Percentiles rank a stretch among this genome's conserved stretches.
These are phyloP conservation scores for Aspergillus awamori DNA, from an alignment of 2,329 filamentous ascomycete species.

Conservation along the genomic window DNA sequence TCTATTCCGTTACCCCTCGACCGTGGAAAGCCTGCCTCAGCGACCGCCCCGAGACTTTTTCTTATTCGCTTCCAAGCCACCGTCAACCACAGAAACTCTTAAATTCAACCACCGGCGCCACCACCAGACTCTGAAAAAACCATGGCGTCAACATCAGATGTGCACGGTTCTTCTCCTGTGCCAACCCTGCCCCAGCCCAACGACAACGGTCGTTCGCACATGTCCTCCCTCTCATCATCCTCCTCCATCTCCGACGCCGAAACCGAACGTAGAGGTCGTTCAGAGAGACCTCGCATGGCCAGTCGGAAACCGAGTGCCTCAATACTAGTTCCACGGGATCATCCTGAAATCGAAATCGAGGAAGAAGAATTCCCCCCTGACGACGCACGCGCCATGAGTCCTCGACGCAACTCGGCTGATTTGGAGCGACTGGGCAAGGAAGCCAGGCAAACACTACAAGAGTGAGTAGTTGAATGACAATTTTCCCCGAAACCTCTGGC, in stretches of 20 bases:
- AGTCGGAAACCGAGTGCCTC: conserved; percentile 80
- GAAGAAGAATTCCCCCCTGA: conserved; percentile 79
- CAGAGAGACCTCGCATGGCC: conserved; percentile 66
- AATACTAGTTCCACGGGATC: conserved; percentile 78
- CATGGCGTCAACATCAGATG: conserved; percentile 42
- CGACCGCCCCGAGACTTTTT: conserved; percentile 14
- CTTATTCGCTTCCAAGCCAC: conserved; percentile 16
- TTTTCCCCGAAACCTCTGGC: neutral
- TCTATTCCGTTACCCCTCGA: neutral
- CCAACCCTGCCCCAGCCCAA: conserved; percentile 44
- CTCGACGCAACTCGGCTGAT: conserved; percentile 85
- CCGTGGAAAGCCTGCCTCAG: conserved; percentile 15
- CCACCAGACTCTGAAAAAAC: conserved; percentile 12
- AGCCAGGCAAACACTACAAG: conserved; percentile 67
- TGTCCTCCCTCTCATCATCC: conserved; percentile 48
- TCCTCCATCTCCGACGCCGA: conserved; percentile 54
- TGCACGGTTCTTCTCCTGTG: conserved; percentile 43
- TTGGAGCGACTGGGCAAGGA: conserved; percentile 84
- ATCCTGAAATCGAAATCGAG: conserved; percentile 69
- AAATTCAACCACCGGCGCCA: conserved; percentile 20
- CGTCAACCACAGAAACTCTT: conserved; percentile 16
- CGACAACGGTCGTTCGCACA: conserved; percentile 43
- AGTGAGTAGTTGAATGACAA: conserved; percentile 49
- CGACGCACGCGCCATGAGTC: conserved; percentile 93
- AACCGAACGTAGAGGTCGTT: conserved; percentile 47